Evolutionary conservation across 2,329 filamentous ascomycete species (phyloP).

Genomic region (Mycosphaerella sp.): DNA sequence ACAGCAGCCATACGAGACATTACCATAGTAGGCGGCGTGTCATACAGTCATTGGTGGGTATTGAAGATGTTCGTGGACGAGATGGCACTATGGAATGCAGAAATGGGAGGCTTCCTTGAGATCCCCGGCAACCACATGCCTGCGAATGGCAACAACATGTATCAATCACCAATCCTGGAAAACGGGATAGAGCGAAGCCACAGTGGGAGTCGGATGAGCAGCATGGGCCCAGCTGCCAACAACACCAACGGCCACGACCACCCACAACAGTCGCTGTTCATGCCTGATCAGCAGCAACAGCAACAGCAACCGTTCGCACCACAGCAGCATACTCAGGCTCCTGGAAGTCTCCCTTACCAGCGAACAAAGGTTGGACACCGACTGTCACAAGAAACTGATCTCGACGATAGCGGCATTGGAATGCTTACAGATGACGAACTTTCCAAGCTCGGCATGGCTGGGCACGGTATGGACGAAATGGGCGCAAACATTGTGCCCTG

Average conservation of each 20-base stretch:
- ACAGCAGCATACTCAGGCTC: constrained; percentile 17
- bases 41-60: constrained; percentile 90
- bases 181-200: constrained; percentile 26
- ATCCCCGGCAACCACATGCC: constrained; percentile 21
- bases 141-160: constrained; percentile 12
- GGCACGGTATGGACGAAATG: constrained; percentile 16
- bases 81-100: constrained; percentile 83
- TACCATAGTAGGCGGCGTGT: constrained; percentile 69
- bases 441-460: constrained; percentile 22
- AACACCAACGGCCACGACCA: constrained; percentile 16
- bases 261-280: constrained; percentile 17
- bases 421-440: constrained; percentile 36
- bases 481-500: neutral
- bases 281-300: constrained; percentile 19
- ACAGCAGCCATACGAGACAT: constrained; percentile 75
- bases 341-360: constrained; percentile 15
- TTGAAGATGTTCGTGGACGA: constrained; percentile 95
- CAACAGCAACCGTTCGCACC: constrained; percentile 18
- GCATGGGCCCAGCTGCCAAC: constrained; percentile 27
- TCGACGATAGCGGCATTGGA: constrained; percentile 37
- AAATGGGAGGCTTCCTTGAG: constrained; percentile 81
- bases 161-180: constrained; percentile 25
- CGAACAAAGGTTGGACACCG: constrained; percentile 9
- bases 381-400: constrained; percentile 28
- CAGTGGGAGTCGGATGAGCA: constrained; percentile 32